A percentile compares a stretch with the other conserved stretches of the same genome.
phyloP scores from a whole-genome alignment of 2,329 filamentous ascomycete genomes.

The Sporothrix protearum region DNA sequence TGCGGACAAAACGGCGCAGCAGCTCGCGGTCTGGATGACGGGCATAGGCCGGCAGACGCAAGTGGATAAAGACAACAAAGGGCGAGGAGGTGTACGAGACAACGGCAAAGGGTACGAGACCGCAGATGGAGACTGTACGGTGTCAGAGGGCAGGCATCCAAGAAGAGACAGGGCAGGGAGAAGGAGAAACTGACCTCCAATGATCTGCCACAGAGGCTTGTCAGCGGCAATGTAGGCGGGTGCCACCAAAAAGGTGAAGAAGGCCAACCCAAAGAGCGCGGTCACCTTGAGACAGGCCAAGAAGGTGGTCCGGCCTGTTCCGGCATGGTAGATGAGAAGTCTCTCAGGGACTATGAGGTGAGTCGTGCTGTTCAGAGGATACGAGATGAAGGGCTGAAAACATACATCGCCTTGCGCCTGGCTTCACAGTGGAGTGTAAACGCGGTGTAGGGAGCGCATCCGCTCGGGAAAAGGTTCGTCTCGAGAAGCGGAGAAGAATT shows the following conservation, averaged over 20 bases:
- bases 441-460: neutral
- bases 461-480: neutral
- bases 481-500: neutral
- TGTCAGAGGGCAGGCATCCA: too few relatives aligned
- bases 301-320: conserved; percentile 62
- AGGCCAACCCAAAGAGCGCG: conserved; percentile 64
- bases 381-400: neutral
- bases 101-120: conserved; percentile 62
- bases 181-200: conserved; percentile 38
- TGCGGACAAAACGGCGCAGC: conserved; percentile 51
- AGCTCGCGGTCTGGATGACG: conserved; percentile 48
- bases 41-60: conserved; percentile 64
- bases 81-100: conserved; percentile 63
- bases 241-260: conserved; percentile 61
- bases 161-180: neutral
- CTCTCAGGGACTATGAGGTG: conserved; percentile 43
- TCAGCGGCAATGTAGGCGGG: conserved; percentile 53
- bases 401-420: conserved; percentile 1
- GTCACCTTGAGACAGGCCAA: conserved; percentile 68
- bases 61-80: conserved; percentile 68
- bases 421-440: neutral
- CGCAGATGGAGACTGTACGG: conserved; percentile 52
- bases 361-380: neutral
- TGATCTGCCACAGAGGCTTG: conserved; percentile 37
- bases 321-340: conserved; percentile 72